Base-by-base conservation (phyloP, 306 rosid species). In the Cicer arietinum region DNA sequence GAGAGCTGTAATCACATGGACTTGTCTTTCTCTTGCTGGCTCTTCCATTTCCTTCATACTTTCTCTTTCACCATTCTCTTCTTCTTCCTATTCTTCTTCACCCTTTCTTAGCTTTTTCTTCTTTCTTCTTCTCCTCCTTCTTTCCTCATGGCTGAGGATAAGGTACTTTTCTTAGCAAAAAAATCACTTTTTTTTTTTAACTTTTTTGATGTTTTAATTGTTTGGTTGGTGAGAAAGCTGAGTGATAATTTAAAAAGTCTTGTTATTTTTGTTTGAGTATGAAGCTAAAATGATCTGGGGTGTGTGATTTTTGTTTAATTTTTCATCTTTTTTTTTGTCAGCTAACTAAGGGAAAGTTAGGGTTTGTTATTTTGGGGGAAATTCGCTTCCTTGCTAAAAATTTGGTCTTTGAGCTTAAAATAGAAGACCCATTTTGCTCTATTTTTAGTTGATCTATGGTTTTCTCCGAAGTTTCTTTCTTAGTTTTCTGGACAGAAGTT, bases 1-100 rank as follows among this genome's bases (percentile, higher is more conserved):
- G 16, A 68, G 85, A 83, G 92, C 92, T 89, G 94, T 88, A 90
- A 85, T 89, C 98, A 91, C 97, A 90, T 94, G 98, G 92, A 71
- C 89, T 85, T 88, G 97, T 91, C 90, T 84, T 83, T 88, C 89
- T 74, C 84, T 84, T 67, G 71, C 86, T 78, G 84, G 84, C 86
- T 39, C 88, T 87, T 81, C 83, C 79, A 76, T 71, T 56, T 76
- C 68, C 82, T 72, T 75, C 75, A 51, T 50, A 69, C 71, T 16
- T 84, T 43, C 79, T 76, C 83, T 56, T 60, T 62, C 76, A 65
- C 67, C 86, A 47, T 77, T 80, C 73, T 74, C 89, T n/a, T 17
- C 81, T 14, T 7, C 82, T n/a, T 73, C 86, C 41, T 67, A 67
- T 56, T 57, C 77, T 79, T 25, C 89, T 59, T 76, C 82, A 18